Evolutionary conservation across 768 basidiomycete genomes (phyloP), one percentile per base, ranked within the genome.

Genomic region (Hydnum rufescens): DNA sequence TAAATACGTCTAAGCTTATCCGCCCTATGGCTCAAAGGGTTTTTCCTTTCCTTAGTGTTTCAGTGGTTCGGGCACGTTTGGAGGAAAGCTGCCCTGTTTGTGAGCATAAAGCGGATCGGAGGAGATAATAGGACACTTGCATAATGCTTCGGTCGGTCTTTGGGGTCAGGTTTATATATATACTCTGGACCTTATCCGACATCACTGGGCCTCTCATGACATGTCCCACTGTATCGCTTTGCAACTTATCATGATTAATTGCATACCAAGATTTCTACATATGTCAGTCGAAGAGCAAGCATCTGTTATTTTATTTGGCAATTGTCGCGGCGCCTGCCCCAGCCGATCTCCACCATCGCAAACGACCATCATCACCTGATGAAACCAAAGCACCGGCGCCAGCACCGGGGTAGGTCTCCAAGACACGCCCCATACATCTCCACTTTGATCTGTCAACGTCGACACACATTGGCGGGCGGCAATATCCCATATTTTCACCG

Each of bases 401-500:
- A 42, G 30, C 25, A 59, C 70, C 74, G 4, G 82, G 82, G n/a
- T n/a, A n/a, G n/a, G n/a, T 32, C 77, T 69, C 85, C 86, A 88
- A 3, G 80, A 76, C 1, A 87, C 82, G 13, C 75, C 71, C 86
- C 86, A 89, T 1, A 89, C 81, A 59, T 87, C 84, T 22, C 80
- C 80, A 26, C 13, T 26, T 1, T 74, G 74, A 51, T 87, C 84
- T 61, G 81, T 76, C 4, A 82, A 69, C 0, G 83, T 87, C 22
- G 79, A 82, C 19, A 88, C 83, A 6, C 76, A 75, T 1, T 77
- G 68, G 3, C 83, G 77, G 4, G 82, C 74, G 2, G 71, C 74
- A 51, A 88, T 72, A 59, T 90, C 87, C 87, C 87, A 90, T 4
- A 89, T 76, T 60, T 86, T 87, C 57, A 86, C 76, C 1, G 76